Evolutionary conservation across 441 rosid genomes (phyloP).

Genomic region (Eutrema salsugineum): DNA sequence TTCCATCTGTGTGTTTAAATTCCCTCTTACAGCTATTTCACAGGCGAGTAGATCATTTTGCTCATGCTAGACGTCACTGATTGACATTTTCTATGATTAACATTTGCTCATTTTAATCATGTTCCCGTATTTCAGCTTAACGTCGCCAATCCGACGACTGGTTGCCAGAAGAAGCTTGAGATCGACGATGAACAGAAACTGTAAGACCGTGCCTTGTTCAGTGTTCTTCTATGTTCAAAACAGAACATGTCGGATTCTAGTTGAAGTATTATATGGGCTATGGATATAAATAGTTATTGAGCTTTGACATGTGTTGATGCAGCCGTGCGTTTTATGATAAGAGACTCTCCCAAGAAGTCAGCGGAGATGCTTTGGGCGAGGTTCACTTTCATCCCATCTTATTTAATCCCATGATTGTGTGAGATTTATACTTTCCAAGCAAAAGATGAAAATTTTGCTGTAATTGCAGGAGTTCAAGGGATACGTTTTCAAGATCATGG

Average conservation of each 20-base stretch:
- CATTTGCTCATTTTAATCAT: not conserved
- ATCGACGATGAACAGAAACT: slow-evolving; percentile 73
- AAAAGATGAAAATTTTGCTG: not conserved
- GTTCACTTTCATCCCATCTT: slow-evolving; percentile 1
- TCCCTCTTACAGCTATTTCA: no score
- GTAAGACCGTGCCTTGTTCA: slow-evolving; percentile 22
- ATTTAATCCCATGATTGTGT: not conserved
- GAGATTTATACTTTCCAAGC: not conserved
- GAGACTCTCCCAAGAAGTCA: slow-evolving; percentile 59
- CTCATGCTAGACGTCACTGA: no score
- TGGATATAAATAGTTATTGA: not conserved
- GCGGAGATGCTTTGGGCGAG: slow-evolving; percentile 55
- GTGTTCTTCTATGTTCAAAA: not conserved
- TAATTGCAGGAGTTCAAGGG: slow-evolving; percentile 48
- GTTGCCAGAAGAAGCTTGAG: slow-evolving; percentile 79
- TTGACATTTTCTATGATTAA: not conserved
- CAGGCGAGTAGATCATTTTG: no score
- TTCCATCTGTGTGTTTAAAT: no score
- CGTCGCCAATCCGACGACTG: slow-evolving; percentile 69
- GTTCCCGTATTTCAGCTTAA: slow-evolving; percentile 39
- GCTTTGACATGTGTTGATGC: not conserved
- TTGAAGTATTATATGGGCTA: not conserved
- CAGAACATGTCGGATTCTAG: not conserved
- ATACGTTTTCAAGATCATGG: slow-evolving; percentile 54
- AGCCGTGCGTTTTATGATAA: slow-evolving; percentile 51